Evolutionary conservation across 768 basidiomycete genomes (phyloP), one percentile per base, ranked within the genome.

Genomic region (Lentinula edodes): DNA sequence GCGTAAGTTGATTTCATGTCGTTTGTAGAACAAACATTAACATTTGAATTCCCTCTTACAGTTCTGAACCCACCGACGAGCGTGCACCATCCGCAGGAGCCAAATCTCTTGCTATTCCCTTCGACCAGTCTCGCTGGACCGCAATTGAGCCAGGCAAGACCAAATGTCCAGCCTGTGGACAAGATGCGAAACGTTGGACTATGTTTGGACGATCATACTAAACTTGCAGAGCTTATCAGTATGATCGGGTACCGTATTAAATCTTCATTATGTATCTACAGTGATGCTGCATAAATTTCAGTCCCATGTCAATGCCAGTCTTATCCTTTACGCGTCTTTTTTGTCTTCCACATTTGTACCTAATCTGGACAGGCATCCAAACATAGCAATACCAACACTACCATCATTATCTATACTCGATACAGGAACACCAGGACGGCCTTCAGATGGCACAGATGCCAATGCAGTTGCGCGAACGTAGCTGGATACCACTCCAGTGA

Each of bases 61-160:
- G 90, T 64, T 81, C 90, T 62, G 93, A 95, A 72, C 90, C 87
- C 5, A 88, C 89, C 67, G 97, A 99, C 69, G 94, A 94, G 71
- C 91, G 93, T 36, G 96, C 95, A 16, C 97, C 97, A 0, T 95
- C 94, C 15, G 95, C 97, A 12, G 97, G 97, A 55, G 97, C 97
- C 62, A 99, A 99, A 73, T 93, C 93, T 0, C 87, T 99, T 3
- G 90, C 89, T 67, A 98, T 98, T 76, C 97, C 97, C 5, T 95
- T 95, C 72, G 91, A 98, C 68, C 97, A 98, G 75, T 80, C 77
- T 3, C 84, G 82, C 41, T 98, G 89, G 86, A 79, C 86, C 6
- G 76, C 84, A 36, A 91, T 96, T 72, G 87, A 89, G 67, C 82
- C 80, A 52, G 91, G 93, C 60, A 84, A 90, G 76, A 95, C 91